phyloP scores from a whole-genome alignment of 2,329 filamentous ascomycete genomes.

The Colletotrichum chrysophilum region DNA sequence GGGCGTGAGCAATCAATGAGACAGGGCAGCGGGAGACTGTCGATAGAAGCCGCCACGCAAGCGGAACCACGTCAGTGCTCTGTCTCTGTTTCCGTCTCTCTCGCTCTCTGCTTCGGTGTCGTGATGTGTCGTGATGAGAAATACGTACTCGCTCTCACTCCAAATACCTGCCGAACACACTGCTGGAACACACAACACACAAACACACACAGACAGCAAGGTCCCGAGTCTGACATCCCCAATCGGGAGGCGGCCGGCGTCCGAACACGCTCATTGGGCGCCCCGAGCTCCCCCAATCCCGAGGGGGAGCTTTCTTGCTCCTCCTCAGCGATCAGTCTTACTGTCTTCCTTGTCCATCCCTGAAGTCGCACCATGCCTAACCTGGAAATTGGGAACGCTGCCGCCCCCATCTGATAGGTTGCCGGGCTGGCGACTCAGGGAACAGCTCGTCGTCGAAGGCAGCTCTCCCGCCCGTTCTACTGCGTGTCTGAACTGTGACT shows the following conservation, averaged over 20 bases:
- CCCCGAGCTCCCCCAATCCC: neutral
- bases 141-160: neutral
- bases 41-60: neutral
- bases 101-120: neutral
- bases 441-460: neutral
- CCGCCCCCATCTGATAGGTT: neutral
- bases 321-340: neutral
- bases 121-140: neutral
- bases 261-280: neutral
- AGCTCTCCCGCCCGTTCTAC: neutral
- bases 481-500: neutral
- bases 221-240: neutral
- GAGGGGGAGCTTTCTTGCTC: neutral
- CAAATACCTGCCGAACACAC: neutral
- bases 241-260: conserved; percentile 3
- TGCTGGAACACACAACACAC: neutral
- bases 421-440: neutral
- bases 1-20: neutral
- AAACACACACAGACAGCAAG: neutral
- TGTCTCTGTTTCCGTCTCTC: neutral
- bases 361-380: neutral
- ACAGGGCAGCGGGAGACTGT: neutral
- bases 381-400: neutral
- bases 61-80: neutral
- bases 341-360: neutral